Percentiles rank a stretch among this genome's conserved stretches.
Conservation (phyloP, 192 early-diverging fungal species). For the Pecoramyces ruminantium region DNA sequence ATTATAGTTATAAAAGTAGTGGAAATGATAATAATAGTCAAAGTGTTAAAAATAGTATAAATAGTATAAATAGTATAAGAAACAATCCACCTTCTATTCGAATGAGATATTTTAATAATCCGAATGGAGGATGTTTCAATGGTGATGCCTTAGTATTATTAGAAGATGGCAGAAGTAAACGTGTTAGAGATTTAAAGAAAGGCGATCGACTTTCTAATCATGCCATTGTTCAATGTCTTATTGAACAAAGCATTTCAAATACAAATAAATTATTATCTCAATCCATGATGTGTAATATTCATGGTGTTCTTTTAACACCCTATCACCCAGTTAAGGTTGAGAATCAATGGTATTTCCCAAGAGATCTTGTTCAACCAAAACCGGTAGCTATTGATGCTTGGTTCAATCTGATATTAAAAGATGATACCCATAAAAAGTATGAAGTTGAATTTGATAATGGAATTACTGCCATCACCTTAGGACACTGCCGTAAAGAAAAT, state of each 20-base stretch:
- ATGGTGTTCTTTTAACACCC: background rate
- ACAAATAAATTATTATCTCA: too few species aligned
- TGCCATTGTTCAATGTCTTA: background rate
- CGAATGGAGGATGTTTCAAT: background rate
- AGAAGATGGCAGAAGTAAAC: background rate
- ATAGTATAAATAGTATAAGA: too few species aligned
- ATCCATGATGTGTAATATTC: background rate
- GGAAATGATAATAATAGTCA: too few species aligned
- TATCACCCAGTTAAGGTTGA: background rate
- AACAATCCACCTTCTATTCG: too few species aligned
- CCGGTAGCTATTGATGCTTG: background rate
- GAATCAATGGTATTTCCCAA: background rate
- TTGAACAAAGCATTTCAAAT: background rate
- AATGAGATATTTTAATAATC: background rate
- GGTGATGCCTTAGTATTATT: background rate
- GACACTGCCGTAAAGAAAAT: background rate
- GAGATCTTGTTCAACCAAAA: background rate
- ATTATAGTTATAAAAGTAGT: too few species aligned
- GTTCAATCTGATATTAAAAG: background rate
- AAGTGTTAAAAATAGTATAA: too few species aligned
- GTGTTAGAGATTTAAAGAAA: background rate
- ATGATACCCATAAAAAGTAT: background rate
- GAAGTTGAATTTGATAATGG: background rate
- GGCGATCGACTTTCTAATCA: background rate
- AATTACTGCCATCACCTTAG: background rate